Evolutionary conservation across 306 rosid genomes (phyloP).

Genomic region (Chamaecrista fasciculata): DNA sequence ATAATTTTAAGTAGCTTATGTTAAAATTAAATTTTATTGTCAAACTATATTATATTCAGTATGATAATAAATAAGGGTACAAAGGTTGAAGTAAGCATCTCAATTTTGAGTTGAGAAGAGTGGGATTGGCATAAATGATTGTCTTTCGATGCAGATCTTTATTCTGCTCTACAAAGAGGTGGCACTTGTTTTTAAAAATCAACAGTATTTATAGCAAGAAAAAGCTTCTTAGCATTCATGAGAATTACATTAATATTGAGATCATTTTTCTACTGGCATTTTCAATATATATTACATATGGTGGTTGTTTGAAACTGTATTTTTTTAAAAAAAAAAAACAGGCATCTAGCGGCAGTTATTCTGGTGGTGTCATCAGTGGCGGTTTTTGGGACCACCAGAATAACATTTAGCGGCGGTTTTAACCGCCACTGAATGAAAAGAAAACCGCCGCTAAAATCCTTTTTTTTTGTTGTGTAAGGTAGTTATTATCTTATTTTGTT

Average conservation of each 20-base stretch:
- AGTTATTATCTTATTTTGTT: no score
- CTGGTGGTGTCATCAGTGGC: no score
- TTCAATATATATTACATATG: no score
- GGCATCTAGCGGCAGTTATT: no score
- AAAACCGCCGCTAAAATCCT: no score
- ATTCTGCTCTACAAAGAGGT: slow-evolving; percentile 99
- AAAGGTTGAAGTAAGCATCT: neutral
- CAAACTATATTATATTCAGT: neutral
- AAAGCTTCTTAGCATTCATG: slow-evolving; percentile 87
- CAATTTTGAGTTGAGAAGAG: neutral
- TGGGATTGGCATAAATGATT: slow-evolving; percentile 7
- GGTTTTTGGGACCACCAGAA: no score
- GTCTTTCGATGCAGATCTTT: slow-evolving; percentile 61
- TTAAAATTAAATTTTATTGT: neutral
- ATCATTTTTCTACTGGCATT: slow-evolving; percentile 94
- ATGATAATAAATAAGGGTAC: neutral
- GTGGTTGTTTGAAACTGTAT: no score
- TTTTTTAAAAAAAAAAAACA: no score
- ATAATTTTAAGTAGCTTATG: no score
- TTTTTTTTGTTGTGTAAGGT: no score
- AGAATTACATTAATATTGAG: slow-evolving; percentile 91
- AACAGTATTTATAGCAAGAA: slow-evolving; percentile 94
- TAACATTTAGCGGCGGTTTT: no score
- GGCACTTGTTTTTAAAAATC: slow-evolving; percentile 94
- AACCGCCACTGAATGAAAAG: no score